Base-by-base conservation (phyloP, 495 filamentous ascomycete genomes). In the Neurospora intermedia region DNA sequence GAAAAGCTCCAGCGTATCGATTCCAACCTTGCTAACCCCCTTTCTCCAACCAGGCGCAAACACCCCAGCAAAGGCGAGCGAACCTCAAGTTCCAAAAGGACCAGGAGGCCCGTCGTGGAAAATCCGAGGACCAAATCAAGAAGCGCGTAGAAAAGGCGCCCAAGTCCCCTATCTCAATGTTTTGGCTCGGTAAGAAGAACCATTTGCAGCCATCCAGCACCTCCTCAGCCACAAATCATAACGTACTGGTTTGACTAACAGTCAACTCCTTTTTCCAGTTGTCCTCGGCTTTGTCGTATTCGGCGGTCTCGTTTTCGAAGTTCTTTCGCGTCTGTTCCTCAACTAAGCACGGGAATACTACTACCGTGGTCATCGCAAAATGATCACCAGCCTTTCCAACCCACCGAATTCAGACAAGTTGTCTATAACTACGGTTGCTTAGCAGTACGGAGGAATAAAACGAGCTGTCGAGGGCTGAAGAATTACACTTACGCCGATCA, bases 31-130 rank as follows among this genome's bases (percentile, higher is more conserved):
- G 48, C 54, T 69, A 39, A 35, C 48, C 48, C 70, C 42, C 13
- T 42, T 70, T 35, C 11, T 54, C 35, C 23, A 39, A 46, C 43
- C 76, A 99, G 94, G 91, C 92, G 39, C 96, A 99, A 91, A 99
- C 96, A 74, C 94, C 93, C 40, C 89, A 94, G 81, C 96, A 98
- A 85, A 91, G 94, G 76, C 89, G 89, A 78, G 92, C 92, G 45
- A 98, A 98, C 84, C 90, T 90, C 73, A 91, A 90, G 76, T 99
- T 92, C 82, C 91, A 89, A 46, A 91, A 92, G 79, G 86, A 89
- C 45, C 90, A 98, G 81, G 90, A 91, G 74, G 86, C 87, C 31
- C 94, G 93, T 80, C 89, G 91, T 75, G 96, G 96, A 75, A 98
- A 96, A 84, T 89, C 91, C 27, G 88, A 91, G 74, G 84, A 81